A percentile compares a stretch with the other conserved stretches of the same genome.
Evolutionary conservation across 805 yeast species (phyloP).

Genomic region (Nakazawaea holstii): DNA sequence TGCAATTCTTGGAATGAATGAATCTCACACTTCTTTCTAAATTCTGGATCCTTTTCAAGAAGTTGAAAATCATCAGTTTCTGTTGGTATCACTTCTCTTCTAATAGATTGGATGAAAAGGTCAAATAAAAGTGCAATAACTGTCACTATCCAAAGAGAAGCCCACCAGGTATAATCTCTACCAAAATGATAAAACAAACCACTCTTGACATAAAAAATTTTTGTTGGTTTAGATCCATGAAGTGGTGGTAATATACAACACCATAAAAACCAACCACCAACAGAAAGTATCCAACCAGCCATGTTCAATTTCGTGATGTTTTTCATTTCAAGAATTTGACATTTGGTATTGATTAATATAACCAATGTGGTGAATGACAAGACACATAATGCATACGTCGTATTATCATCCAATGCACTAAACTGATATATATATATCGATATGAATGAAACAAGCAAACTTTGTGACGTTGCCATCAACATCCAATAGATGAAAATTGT

Average conservation of each 20-base stretch:
- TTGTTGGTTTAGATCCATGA: conserved; percentile 45
- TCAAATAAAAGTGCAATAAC: conserved; percentile 65
- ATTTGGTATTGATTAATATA: conserved; percentile 67
- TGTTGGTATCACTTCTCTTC: conserved; percentile 52
- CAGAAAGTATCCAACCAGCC: conserved; percentile 63
- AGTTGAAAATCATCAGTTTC: conserved; percentile 79
- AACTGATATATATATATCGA: conserved; percentile 69
- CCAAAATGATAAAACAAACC: conserved; percentile 76
- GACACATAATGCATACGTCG: conserved; percentile 79
- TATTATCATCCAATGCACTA: conserved; percentile 61
- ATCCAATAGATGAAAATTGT: conserved; percentile 73
- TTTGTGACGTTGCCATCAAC: conserved; percentile 65
- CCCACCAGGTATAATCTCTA: conserved; percentile 83
- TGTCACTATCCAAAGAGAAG: conserved; percentile 51
- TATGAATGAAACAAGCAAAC: conserved; percentile 65
- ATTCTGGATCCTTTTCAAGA: conserved; percentile 62
- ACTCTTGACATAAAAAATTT: conserved; percentile 64
- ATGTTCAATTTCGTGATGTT: conserved; percentile 62
- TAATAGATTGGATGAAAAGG: conserved; percentile 51
- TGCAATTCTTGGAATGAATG: conserved; percentile 67
- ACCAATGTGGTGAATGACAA: conserved; percentile 69
- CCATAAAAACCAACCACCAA: conserved; percentile 86
- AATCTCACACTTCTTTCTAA: conserved; percentile 67
- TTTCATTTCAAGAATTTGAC: conserved; percentile 79
- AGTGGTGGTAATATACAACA: conserved; percentile 67